These are phyloP conservation scores for Aurifilum marmelostoma DNA, from an alignment of 2,329 filamentous ascomycete species.

Conservation along the genomic window DNA sequence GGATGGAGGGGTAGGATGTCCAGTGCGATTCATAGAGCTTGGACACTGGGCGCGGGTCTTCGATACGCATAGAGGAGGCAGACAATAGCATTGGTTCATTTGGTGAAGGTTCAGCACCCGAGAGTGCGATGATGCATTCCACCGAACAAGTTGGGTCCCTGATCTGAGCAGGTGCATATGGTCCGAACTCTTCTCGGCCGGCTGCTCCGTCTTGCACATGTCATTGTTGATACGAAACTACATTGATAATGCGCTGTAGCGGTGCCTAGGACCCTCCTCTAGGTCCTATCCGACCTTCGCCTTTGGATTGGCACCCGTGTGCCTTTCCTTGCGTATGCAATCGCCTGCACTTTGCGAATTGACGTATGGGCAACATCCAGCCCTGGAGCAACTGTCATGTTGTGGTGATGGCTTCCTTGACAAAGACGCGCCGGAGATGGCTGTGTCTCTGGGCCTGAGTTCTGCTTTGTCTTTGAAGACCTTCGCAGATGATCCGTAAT, in stretches of 20 bases:
- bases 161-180: neutral
- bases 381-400: neutral
- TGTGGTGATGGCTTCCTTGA: neutral
- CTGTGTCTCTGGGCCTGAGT: neutral
- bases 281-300: neutral
- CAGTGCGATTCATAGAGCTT: constrained; percentile 20
- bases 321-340: neutral
- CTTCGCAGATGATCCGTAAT: neutral
- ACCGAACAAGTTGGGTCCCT: neutral
- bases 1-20: constrained; percentile 5
- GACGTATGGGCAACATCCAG: neutral
- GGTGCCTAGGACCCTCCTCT: neutral
- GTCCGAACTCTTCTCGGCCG: neutral
- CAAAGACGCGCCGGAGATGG: neutral
- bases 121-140: neutral
- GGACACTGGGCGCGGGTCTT: constrained; percentile 23
- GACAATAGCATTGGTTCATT: constrained; percentile 31
- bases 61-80: constrained; percentile 36
- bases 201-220: neutral
- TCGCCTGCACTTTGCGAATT: neutral
- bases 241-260: neutral
- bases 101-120: neutral
- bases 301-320: neutral
- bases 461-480: too few species aligned
- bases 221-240: neutral